A percentile compares a stretch with the other conserved stretches of the same genome.
phyloP scores from a whole-genome alignment of 2,329 filamentous ascomycete species.

The Botryotinia calthae region DNA sequence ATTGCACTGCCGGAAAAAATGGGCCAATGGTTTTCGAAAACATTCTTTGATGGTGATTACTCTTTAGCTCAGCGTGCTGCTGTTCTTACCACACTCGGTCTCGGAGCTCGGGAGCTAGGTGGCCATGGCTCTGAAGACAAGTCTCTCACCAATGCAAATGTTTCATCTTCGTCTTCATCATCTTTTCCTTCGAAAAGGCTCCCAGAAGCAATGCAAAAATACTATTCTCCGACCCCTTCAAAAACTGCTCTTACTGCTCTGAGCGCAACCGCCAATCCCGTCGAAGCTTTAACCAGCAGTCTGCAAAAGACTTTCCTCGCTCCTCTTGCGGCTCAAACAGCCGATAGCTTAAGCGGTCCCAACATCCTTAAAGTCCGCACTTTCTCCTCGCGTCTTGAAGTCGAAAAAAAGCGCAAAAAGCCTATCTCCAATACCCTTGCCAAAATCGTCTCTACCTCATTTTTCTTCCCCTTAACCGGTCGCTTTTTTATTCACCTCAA shows the following conservation, averaged over 20 bases:
- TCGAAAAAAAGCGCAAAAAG: conserved; percentile 55
- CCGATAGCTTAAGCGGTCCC: conserved; percentile 75
- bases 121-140: conserved; percentile 57
- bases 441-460: conserved; percentile 67
- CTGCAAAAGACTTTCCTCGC: conserved; percentile 73
- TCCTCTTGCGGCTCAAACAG: conserved; percentile 77
- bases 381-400: conserved; percentile 75
- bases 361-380: conserved; percentile 84
- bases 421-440: conserved; percentile 75
- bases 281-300: conserved; percentile 65
- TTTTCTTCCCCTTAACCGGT: conserved; percentile 84
- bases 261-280: conserved; percentile 31
- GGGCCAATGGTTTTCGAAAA: conserved; percentile 78
- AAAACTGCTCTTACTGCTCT: not conserved
- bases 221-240: conserved; percentile 53
- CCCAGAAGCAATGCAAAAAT: conserved; percentile 67
- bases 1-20: conserved; percentile 73
- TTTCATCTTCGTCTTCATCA: conserved; percentile 31
- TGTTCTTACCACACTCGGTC: conserved; percentile 76
- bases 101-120: conserved; percentile 80
- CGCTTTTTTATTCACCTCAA: conserved; percentile 68
- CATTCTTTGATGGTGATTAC: conserved; percentile 90
- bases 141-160: conserved; percentile 36
- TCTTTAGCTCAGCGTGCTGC: conserved; percentile 80
- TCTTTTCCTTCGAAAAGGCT: conserved; percentile 80